phyloP scores from a whole-genome alignment of 768 basidiomycete genomes.

The Paxillus ammoniavirescens region DNA sequence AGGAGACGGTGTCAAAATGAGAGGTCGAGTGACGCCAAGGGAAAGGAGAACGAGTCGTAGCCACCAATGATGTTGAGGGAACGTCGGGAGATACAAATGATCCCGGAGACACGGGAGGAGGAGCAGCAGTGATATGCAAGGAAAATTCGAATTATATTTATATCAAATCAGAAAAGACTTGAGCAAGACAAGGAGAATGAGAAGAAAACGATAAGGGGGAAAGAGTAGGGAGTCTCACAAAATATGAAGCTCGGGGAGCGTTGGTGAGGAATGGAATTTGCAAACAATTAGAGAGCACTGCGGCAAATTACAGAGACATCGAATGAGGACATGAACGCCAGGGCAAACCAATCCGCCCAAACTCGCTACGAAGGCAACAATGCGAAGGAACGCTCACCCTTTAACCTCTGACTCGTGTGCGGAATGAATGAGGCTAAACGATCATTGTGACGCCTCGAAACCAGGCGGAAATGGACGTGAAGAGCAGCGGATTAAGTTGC shows the following conservation, averaged over 20 bases:
- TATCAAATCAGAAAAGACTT: constrained; percentile 4
- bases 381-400: constrained; percentile 12
- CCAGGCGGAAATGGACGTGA: constrained; percentile 19
- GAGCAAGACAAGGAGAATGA: constrained; percentile 1
- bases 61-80: constrained; percentile 6
- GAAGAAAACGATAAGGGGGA: constrained; percentile 5
- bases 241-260: background rate
- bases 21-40: constrained; percentile 6
- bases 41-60: background rate
- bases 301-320: background rate
- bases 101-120: constrained; percentile 7
- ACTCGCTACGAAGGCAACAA: constrained; percentile 1
- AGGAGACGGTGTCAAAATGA: constrained; percentile 16
- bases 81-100: constrained; percentile 10
- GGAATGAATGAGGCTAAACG: constrained; percentile 15
- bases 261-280: constrained; percentile 1
- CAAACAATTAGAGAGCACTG: background rate
- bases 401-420: constrained; percentile 10
- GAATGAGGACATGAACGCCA: background rate
- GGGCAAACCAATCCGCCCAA: background rate
- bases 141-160: background rate
- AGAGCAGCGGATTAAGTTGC: background rate
- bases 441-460: constrained; percentile 14
- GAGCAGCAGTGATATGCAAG: constrained; percentile 7
- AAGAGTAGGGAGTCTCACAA: constrained; percentile 1